Evolutionary conservation across 1,284 basidiomycete species (phyloP).

Genomic region (Ustilago trichophora): DNA sequence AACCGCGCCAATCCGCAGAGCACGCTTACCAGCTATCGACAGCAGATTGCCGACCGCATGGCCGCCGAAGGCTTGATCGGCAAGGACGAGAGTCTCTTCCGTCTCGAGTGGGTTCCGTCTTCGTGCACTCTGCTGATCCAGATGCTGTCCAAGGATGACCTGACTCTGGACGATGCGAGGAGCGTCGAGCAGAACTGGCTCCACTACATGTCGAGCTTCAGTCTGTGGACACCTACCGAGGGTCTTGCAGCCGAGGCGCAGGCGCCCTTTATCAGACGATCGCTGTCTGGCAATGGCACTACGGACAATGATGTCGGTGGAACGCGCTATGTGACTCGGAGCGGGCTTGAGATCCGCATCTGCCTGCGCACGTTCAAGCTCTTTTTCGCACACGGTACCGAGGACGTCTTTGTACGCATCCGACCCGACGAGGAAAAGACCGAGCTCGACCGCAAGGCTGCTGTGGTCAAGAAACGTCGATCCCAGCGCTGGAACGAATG

Average conservation of each 20-base stretch:
- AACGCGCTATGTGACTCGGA: constrained; percentile 67
- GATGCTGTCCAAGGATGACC: constrained; percentile 87
- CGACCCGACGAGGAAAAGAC: constrained; percentile 31
- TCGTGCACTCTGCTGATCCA: constrained; percentile 81
- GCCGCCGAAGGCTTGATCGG: constrained; percentile 84
- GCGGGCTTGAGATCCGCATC: constrained; percentile 71
- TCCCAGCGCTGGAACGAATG: constrained; percentile 48
- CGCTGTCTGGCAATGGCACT: constrained; percentile 34
- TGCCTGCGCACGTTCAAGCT: constrained; percentile 68
- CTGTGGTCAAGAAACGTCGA: constrained; percentile 26
- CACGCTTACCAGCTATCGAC: constrained; percentile 73
- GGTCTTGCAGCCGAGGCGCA: constrained; percentile 56
- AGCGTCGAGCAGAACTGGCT: constrained; percentile 85
- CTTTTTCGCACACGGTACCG: constrained; percentile 67
- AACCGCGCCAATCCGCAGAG: constrained; percentile 60
- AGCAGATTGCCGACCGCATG: constrained; percentile 84
- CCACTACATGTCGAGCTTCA: constrained; percentile 87
- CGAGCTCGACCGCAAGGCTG: constrained; percentile 32
- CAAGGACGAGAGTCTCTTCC: constrained; percentile 88
- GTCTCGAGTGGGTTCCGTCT: constrained; percentile 82
- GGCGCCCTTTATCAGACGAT: constrained; percentile 61
- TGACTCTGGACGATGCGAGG: constrained; percentile 84
- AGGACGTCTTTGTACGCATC: constrained; percentile 66
- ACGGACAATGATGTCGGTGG: constrained; percentile 35
- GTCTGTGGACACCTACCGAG: constrained; percentile 64